Percentiles rank a stretch among this genome's conserved stretches.
Evolutionary conservation across 2,329 filamentous ascomycete species (phyloP).

Genomic region (Alternaria tenuissima): DNA sequence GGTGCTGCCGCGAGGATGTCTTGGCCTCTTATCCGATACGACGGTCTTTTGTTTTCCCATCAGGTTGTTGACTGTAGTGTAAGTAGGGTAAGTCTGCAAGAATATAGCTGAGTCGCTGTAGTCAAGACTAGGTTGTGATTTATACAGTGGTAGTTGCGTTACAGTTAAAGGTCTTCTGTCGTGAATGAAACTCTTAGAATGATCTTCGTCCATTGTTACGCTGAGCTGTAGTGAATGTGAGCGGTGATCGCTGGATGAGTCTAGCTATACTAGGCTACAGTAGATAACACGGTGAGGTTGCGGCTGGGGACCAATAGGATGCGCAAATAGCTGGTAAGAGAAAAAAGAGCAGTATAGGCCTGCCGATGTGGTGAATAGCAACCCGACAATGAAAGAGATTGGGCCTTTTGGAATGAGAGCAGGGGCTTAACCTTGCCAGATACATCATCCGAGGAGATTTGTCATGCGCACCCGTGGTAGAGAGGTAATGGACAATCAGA

Average conservation of each 20-base stretch:
- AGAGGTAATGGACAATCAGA: not conserved
- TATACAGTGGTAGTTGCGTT: not conserved
- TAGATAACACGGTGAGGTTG: not conserved
- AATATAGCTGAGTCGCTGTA: not conserved
- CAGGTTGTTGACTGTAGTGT: no score
- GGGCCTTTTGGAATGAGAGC: not conserved
- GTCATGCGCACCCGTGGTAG: not conserved
- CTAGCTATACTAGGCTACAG: not conserved
- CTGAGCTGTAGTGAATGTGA: not conserved
- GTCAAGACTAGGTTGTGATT: not conserved
- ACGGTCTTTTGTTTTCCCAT: slow-evolving; percentile 3
- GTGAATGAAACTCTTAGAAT: not conserved
- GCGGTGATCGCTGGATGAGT: not conserved
- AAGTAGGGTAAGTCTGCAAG: not conserved
- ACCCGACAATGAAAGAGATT: not conserved
- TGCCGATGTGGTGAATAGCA: not conserved
- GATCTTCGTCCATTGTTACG: not conserved
- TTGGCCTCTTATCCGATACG: no score
- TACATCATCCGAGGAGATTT: not conserved
- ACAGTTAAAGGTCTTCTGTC: not conserved
- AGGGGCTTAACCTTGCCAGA: not conserved
- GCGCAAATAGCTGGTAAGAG: not conserved
- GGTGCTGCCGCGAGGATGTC: not conserved
- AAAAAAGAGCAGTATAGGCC: not conserved
- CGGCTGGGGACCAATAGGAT: not conserved